Evolutionary conservation across 2,329 filamentous ascomycete species (phyloP).

Genomic region (Chalaropsis ovoidea): DNA sequence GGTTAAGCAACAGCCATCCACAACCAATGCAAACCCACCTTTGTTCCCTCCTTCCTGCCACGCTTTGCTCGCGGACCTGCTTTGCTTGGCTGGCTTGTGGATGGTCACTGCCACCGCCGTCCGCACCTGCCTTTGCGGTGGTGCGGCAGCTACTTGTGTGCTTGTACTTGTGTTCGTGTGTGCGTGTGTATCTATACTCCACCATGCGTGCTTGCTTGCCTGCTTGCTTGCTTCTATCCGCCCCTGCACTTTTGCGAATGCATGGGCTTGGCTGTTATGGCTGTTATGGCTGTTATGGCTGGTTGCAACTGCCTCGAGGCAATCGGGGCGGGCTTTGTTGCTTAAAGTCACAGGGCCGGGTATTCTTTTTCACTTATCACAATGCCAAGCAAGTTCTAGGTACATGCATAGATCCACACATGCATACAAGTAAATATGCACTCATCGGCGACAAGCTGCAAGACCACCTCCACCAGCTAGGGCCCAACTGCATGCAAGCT

Average conservation of each 20-base stretch:
- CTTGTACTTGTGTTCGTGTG: background rate
- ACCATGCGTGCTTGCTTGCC: background rate
- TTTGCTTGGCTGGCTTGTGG: constrained; percentile 2
- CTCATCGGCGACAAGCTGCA: background rate
- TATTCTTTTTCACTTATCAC: too few species aligned
- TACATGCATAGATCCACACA: background rate
- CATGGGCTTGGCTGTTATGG: too few species aligned
- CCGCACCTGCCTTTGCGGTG: constrained; percentile 10
- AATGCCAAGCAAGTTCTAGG: too few species aligned
- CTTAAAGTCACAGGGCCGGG: too few species aligned
- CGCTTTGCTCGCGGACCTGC: constrained; percentile 9
- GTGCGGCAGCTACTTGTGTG: background rate
- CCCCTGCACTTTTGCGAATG: too few species aligned
- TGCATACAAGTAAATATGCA: background rate
- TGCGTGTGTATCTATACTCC: background rate
- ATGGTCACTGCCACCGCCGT: constrained; percentile 5
- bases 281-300: too few species aligned
- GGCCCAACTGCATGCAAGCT: background rate
- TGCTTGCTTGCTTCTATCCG: too few species aligned
- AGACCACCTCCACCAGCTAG: background rate
- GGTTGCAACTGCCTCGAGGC: too few species aligned
- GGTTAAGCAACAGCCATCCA: background rate
- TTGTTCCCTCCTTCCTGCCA: constrained; percentile 1
- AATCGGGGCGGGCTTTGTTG: too few species aligned
- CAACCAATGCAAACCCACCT: background rate